Conservation (phyloP, 345 rosid genomes). For the Populus tremula region DNA sequence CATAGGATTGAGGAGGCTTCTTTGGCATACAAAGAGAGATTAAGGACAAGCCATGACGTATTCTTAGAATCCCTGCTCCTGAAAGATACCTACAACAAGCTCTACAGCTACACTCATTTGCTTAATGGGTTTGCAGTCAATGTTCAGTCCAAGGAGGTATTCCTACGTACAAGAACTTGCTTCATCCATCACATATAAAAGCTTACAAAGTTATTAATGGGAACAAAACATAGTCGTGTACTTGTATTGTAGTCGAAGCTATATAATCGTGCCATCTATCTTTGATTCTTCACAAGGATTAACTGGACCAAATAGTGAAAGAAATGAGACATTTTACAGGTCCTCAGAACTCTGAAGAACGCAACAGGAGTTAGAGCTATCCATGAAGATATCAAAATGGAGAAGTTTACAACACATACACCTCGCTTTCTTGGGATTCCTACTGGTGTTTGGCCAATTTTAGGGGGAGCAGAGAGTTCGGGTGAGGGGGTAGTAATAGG, state of each 20-base stretch:
- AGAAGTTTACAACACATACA: constrained; percentile 44
- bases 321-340: constrained; percentile 26
- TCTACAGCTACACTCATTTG: constrained; percentile 49
- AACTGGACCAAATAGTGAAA: background rate
- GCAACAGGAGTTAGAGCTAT: constrained; percentile 35
- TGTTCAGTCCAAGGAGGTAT: constrained; percentile 37
- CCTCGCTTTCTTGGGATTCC: constrained; percentile 44
- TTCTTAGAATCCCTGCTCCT: constrained; percentile 31
- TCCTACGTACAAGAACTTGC: background rate
- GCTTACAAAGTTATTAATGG: no score
- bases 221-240: no score
- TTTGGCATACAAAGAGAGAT: constrained; percentile 26
- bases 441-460: constrained; percentile 32
- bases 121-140: constrained; percentile 45
- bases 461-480: constrained; percentile 36
- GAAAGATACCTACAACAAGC: constrained; percentile 34
- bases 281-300: background rate
- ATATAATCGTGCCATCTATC: no score
- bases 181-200: background rate
- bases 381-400: constrained; percentile 43
- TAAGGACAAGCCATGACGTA: constrained; percentile 25
- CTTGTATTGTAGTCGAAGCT: no score
- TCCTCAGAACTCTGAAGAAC: constrained; percentile 21
- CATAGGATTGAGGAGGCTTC: constrained; percentile 15
- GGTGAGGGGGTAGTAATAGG: constrained; percentile 53